phyloP scores from a whole-genome alignment of 1,284 basidiomycete genomes.

The Ceratobasidium sp. region DNA sequence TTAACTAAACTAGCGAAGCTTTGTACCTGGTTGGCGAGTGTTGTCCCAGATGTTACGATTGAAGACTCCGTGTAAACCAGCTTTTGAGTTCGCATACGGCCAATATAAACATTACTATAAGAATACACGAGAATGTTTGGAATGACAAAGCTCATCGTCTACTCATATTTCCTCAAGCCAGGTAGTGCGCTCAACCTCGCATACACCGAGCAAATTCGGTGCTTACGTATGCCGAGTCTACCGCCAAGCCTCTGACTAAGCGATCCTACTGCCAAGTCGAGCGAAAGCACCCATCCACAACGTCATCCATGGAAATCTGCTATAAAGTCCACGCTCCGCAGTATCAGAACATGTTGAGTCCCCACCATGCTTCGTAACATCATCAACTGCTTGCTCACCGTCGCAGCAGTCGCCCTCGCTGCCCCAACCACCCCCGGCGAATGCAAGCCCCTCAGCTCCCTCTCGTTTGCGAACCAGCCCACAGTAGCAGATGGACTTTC shows the following conservation, averaged over 20 bases:
- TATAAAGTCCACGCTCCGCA: conserved; percentile 28
- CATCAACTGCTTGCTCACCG: neutral
- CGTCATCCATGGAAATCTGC: conserved; percentile 4
- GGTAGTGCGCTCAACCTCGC: too few relatives aligned
- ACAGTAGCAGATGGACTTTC: conserved; percentile 55
- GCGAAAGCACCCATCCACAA: neutral
- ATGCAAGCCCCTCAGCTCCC: conserved; percentile 25
- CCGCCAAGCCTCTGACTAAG: conserved; percentile 5
- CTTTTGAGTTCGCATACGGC: too few relatives aligned
- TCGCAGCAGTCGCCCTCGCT: neutral
- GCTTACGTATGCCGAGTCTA: neutral
- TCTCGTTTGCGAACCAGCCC: conserved; percentile 36
- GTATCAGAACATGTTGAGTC: neutral
- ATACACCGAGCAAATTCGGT: too few relatives aligned
- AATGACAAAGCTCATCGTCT: too few relatives aligned
- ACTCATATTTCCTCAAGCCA: too few relatives aligned
- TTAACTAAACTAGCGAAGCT: too few relatives aligned
- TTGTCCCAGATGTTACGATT: too few relatives aligned
- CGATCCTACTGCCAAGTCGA: conserved; percentile 1
- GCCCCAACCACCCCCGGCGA: conserved; percentile 40
- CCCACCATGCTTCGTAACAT: conserved; percentile 6
- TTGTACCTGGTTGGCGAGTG: too few relatives aligned
- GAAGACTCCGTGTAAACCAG: too few relatives aligned
- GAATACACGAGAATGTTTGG: too few relatives aligned
- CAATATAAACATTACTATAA: too few relatives aligned